Percentiles rank a stretch among this genome's conserved stretches.
Evolutionary conservation across 179 eudicot genomes (phyloP).

Genomic region (Vitellaria paradoxa): DNA sequence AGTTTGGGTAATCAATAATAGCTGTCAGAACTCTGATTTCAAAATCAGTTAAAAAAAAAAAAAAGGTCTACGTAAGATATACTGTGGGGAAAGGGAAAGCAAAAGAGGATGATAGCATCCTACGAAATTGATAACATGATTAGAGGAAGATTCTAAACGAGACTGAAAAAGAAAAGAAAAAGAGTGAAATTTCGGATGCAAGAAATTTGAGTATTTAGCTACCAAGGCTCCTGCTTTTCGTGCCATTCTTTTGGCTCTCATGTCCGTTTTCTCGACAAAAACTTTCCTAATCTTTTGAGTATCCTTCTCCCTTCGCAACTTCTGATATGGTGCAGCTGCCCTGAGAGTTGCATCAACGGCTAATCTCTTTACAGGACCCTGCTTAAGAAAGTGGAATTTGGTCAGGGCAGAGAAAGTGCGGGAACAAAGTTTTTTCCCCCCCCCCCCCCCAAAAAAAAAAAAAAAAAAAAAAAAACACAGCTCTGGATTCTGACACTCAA

Average conservation of each 20-base stretch:
- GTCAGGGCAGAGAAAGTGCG: slow-evolving; percentile 6
- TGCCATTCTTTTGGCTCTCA: slow-evolving; percentile 99
- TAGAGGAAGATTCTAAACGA: not conserved
- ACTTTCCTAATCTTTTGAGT: slow-evolving; percentile 65
- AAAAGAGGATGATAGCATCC: not conserved
- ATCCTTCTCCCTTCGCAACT: slow-evolving; percentile 82
- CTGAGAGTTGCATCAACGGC: slow-evolving; percentile 99
- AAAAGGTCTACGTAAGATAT: not conserved
- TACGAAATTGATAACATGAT: not conserved
- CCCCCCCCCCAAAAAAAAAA: not conserved
- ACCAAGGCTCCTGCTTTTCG: slow-evolving; percentile 99
- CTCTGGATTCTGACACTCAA: not conserved
- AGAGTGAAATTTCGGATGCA: not conserved
- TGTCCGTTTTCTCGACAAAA: slow-evolving; percentile 91
- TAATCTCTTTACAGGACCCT: slow-evolving; percentile 97
- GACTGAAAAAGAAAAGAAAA: not conserved
- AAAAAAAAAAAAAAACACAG: not conserved
- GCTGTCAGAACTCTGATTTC: not conserved
- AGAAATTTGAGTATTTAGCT: slow-evolving; percentile 15
- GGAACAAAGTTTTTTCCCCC: not conserved
- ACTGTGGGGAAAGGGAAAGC: not conserved
- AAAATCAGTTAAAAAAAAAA: not conserved
- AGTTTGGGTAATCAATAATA: not conserved
- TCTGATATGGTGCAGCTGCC: slow-evolving; percentile 99
- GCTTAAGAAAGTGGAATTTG: slow-evolving; percentile 21